Evolutionary conservation across 257 asterid species (phyloP), one percentile per base, ranked within the genome.

Genomic region (Scutellaria minor): DNA sequence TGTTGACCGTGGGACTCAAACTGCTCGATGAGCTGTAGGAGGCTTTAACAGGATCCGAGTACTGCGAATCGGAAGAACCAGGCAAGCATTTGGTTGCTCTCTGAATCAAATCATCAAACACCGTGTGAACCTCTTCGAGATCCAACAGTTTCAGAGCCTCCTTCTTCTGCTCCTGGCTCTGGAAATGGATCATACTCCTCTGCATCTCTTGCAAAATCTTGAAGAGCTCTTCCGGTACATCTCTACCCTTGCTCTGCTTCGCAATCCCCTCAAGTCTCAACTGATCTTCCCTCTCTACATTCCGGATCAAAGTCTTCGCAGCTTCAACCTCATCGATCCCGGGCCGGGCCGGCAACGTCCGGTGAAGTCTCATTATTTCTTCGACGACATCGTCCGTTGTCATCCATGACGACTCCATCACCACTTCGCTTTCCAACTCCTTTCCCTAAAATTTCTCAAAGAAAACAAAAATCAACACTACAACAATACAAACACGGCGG

Each of bases 271-370:
- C 98, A 12, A 89, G 20, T 46, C 88, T 84, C 77, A 65, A 40
- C 81, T 90, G 89, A 68, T 89, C 96, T 70, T 93, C 98, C 73
- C 84, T 83, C 67, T 93, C 98, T 48, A 89, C 79, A 67, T 87
- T 89, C n/a, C 76, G 81, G 75, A 93, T 83, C 68, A 90, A 75
- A 35, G 61, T 58, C 35, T 66, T 84, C 1, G 97, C 93, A 1
- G 94, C 97, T 78, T 90, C 98, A 5, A 90, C 83, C 54, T 90
- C 98, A 5, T 90, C 98, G 60, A 93, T 83, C 54, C 80, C 91
- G 3, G 98, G 98, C 65, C 97, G 80, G 8, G 80, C 41, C 58
- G 97, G 97, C 54, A 93, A 60, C 71, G 96, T 86, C 76, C 89
- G 82, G 79, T 93, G 95, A 44, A 87, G 80, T 46, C 85, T 76